Base-by-base conservation (phyloP, 192 early-diverging fungal genomes). In the Rhizophagus clarus region DNA sequence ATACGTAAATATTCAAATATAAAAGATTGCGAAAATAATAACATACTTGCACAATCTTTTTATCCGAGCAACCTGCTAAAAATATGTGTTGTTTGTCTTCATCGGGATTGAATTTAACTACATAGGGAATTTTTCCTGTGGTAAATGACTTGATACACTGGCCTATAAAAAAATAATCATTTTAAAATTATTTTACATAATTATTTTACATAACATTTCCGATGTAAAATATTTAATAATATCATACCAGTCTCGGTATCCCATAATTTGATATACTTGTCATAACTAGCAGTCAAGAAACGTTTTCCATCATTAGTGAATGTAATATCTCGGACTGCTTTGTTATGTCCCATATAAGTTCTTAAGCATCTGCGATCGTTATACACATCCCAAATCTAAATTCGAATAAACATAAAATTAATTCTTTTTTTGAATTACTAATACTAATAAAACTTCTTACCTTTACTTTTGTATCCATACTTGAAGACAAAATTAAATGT, bases 381-480 rank as follows among this genome's bases (percentile, higher is more conserved):
- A 82, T 99, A 97, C 17, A 96, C 93, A 87, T 99, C 98, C 92
- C 96, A 98, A 3, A 99, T 81, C 92, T 95, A 81, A 40, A 11
- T 74, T 61, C 37, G 42, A 40, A 29, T n/a, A 40, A 12, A 26
- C 4, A 15, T 51, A 28, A 42, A 60, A 40, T 29, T 66, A 8
- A 24, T 31, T 24, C 20, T 29, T 37, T 31, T 22, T 75, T 11
- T 14, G 28, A 11, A 10, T 70, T 15, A 37, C 31, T 40, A 11
- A 45, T 11, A 28, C 20, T 45, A 14, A 40, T 37, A 10, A 17
- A 29, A 31, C 26, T 11, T 12, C 63, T 34, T 86, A 94, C 91
- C 91, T 99, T 99, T 81, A 98, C 92, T 85, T 94, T 94, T 49
- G 91, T 88, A 83, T 99, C 98, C 97, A 99, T 97, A 72, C 95